phyloP scores from a whole-genome alignment of 768 basidiomycete genomes.

The Agrocybe chaxingu region DNA sequence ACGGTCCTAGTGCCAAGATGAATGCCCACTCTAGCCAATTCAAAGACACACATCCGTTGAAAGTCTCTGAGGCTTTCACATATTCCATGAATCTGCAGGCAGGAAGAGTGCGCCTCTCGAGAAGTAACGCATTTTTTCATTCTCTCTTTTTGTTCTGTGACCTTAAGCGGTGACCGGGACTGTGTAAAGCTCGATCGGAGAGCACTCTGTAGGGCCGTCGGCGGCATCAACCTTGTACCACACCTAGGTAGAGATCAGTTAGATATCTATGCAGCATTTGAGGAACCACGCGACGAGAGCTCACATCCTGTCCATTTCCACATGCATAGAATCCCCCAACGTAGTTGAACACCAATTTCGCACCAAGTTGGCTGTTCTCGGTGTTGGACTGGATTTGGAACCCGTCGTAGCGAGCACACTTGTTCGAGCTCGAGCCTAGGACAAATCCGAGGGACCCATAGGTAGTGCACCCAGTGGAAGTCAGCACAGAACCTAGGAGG shows the following conservation, averaged over 20 bases:
- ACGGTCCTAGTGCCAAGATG: no score
- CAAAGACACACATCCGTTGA: no score
- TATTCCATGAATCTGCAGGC: no score
- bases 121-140: no score
- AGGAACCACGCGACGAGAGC: slow-evolving; percentile 6
- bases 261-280: not conserved
- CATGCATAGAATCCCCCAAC: slow-evolving; percentile 27
- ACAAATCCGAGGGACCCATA: slow-evolving; percentile 20
- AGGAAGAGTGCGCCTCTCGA: no score
- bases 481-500: slow-evolving; percentile 13
- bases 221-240: slow-evolving; percentile 16
- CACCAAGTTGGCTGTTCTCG: slow-evolving; percentile 24
- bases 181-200: no score
- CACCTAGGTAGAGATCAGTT: slow-evolving; percentile 12
- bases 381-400: slow-evolving; percentile 23
- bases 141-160: no score
- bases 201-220: not conserved
- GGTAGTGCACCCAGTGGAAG: slow-evolving; percentile 15
- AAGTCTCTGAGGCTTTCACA: no score
- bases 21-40: no score
- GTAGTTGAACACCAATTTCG: slow-evolving; percentile 20
- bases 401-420: slow-evolving; percentile 18
- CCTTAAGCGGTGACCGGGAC: no score
- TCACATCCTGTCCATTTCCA: slow-evolving; percentile 19
- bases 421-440: slow-evolving; percentile 16